Evolutionary conservation across 1,284 basidiomycete species (phyloP).

Genomic region (Puccinia coronata): DNA sequence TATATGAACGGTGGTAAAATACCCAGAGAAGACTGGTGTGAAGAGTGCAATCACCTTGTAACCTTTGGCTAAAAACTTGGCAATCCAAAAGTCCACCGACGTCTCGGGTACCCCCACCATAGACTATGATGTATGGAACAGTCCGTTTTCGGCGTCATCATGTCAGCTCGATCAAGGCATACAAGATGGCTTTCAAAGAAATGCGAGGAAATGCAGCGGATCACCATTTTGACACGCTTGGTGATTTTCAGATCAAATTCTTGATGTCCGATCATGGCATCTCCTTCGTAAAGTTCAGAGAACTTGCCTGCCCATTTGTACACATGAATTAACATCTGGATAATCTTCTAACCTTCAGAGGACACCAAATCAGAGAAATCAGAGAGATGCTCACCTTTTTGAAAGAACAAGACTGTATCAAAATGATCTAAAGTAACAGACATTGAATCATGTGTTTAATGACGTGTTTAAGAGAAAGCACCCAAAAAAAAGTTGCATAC

Average conservation of each 20-base stretch:
- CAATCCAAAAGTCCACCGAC: constrained; percentile 88
- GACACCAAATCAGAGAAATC: background rate
- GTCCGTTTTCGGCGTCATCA: background rate
- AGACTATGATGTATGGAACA: constrained; percentile 51
- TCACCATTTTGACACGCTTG: constrained; percentile 93
- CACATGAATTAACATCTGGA: background rate
- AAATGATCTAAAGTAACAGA: constrained; percentile 51
- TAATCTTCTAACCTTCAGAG: background rate
- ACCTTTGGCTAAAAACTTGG: constrained; percentile 63
- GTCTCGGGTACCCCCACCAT: constrained; percentile 91
- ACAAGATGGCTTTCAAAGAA: background rate
- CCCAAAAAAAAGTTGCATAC: background rate
- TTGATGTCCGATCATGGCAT: constrained; percentile 59
- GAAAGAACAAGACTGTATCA: constrained; percentile 42
- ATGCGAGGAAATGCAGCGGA: constrained; percentile 57
- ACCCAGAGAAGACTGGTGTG: constrained; percentile 61
- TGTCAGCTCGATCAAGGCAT: background rate
- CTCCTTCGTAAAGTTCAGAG: constrained; percentile 56
- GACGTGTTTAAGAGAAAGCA: background rate
- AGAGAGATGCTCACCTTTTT: constrained; percentile 43
- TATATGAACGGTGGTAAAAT: constrained; percentile 77
- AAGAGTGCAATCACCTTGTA: constrained; percentile 54
- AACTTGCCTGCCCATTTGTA: constrained; percentile 23
- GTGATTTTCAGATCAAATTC: constrained; percentile 66
- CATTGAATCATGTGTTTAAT: background rate